Conservation (phyloP, 805 yeast genomes). For the Wickerhamiella occidentalis region DNA sequence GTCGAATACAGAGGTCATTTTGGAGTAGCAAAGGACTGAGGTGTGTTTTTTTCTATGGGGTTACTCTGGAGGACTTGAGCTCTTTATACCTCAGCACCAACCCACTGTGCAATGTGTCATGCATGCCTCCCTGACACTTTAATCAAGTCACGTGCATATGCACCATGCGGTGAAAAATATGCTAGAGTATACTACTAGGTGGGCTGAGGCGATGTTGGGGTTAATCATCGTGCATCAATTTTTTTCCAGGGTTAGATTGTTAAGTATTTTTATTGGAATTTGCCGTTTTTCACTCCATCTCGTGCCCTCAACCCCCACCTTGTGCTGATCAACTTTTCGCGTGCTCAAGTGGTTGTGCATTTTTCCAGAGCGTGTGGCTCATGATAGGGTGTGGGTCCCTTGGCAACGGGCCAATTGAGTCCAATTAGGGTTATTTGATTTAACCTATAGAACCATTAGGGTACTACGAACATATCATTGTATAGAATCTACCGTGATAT, state of each 20-base stretch:
- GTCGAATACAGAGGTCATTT: slow-evolving; percentile 19
- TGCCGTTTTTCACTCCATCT: background rate
- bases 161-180: background rate
- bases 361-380: background rate
- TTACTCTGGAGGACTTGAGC: background rate
- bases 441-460: background rate
- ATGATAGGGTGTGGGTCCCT: background rate
- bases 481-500: no score
- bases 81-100: background rate
- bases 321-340: background rate
- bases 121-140: slow-evolving; percentile 5
- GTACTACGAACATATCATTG: background rate
- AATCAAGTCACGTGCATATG: slow-evolving; percentile 5
- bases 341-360: no score
- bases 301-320: no score
- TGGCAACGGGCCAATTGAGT: background rate
- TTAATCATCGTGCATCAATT: no score
- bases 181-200: background rate
- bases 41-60: background rate
- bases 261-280: background rate
- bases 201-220: background rate
- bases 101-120: slow-evolving; percentile 3
- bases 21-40: background rate
- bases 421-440: background rate
- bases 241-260: background rate